Base-by-base conservation (phyloP, 2,329 filamentous ascomycete genomes). In the Aureobasidium sp. region DNA sequence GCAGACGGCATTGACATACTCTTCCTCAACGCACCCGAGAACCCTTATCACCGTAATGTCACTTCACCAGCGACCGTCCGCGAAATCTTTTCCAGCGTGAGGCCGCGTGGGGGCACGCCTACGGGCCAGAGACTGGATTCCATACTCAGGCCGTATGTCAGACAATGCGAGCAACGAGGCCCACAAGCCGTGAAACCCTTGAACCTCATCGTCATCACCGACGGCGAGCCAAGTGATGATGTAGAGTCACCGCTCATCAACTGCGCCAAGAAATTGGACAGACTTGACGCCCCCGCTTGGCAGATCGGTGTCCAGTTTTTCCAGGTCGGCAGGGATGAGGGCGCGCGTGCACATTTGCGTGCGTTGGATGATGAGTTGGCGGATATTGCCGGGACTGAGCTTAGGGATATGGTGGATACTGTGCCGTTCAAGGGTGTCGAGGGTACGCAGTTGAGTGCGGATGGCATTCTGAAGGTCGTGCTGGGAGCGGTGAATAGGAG, bases 221-320 rank as follows among this genome's bases (percentile, higher is more conserved):
- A 97, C 66, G 93, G 93, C 4, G 81, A 76, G 35, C 83, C 93
- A 1, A 83, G 77, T 1, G 90, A 96, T 65, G 88, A 95, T 59
- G 82, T 86, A 0, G 86, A 90, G 66, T 75, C 74, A 6, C 75
- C 83, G 22, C 81, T 97, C 42, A 73, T 88, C 35, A 67, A 70
- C 3, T 75, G 80, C 1, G 91, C 90, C 0, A 77, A 77, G 67
- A 83, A 80, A 63, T 79, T 97, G 27, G 85, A 93, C 63, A 69
- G 69, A 48, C 67, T 86, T 6, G 77, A 83, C 7, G 89, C 89
- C 0, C 81, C 85, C 3, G 77, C 83, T 1, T 86, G 86, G 75
- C 93, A 97, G 71, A 75, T 96, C 7, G 91, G 91, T 29, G 81
- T 97, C 54, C 91, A 97, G 68, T 97, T 97, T 73, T 95, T 97